A percentile compares a stretch with the other conserved stretches of the same genome.
Evolutionary conservation across 192 early-diverging fungal species (phyloP).

Genomic region (Backusella macrospora): DNA sequence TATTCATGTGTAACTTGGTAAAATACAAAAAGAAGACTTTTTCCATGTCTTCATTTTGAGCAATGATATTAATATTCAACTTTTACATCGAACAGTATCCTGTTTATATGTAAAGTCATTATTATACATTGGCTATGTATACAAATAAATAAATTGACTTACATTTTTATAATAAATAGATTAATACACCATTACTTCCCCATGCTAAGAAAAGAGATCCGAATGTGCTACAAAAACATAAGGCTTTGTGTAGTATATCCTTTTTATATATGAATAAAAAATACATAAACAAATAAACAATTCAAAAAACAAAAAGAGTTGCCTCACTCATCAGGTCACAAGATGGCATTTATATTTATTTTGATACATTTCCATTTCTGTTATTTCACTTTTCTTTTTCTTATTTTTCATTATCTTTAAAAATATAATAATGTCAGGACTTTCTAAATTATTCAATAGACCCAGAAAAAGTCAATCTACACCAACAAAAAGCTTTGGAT

Average conservation of each 20-base stretch:
- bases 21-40: background rate
- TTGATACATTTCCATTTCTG: background rate
- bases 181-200: background rate
- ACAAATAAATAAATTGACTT: background rate
- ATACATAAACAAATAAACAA: background rate
- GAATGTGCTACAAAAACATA: background rate
- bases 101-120: background rate
- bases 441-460: conserved; percentile 2
- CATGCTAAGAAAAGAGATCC: background rate
- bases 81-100: background rate
- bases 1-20: background rate
- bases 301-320: background rate
- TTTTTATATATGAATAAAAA: too few species aligned
- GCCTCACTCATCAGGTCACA: background rate
- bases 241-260: background rate
- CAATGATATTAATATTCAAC: background rate
- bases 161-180: background rate
- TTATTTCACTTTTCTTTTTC: background rate
- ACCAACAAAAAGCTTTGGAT: background rate
- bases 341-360: background rate
- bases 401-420: background rate
- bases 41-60: background rate
- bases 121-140: background rate
- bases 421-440: background rate
- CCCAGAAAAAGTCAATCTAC: conserved; percentile 12